Evolutionary conservation across 179 eudicot genomes (phyloP), one percentile per base, ranked within the genome.

Genomic region (Spergularia azorica): DNA sequence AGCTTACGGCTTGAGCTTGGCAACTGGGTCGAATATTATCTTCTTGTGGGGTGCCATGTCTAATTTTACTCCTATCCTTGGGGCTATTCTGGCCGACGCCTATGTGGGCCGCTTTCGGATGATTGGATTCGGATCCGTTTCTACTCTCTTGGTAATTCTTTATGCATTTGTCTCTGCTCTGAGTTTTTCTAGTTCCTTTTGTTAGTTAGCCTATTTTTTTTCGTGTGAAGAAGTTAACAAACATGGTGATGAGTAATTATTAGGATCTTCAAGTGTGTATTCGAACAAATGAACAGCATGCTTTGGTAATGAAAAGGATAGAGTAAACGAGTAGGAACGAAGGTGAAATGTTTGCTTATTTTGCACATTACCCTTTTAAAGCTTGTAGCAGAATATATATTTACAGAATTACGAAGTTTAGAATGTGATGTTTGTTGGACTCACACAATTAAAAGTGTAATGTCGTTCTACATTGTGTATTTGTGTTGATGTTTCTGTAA

Each of bases 71-170:
- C 91, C 96, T 1, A 79, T 89, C 65, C 7, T 91, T n/a, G 88
- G 87, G 2, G 91, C 91, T 5, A 74, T 86, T 12, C 54, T 87
- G 9, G 89, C 96, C 0, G 93, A 91, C 78, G 86, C 96, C 64
- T 84, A 59, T 8, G 80, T 88, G 32, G 96, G 96, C 59, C 88
- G 90, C 11, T 91, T 82, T 51, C 41, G 38, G 41, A 88, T 87
- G 84, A 91, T 89, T 39, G 87, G 80, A 1, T 76, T 86, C 4
- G 96, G 93, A 17, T 86, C 89, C 60, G 55, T 91, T 60, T 46
- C 81, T 7, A 81, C 85, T 71, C 83, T 91, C 63, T 59, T 88
- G 87, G 96, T 91, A 65, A 9, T 55, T 55, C 2, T 39, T 61
- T 8, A 17, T 55, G 39, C 8, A 32, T 54, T n/a, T 63, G 18